These are phyloP conservation scores for Trichoderma sp. DNA, from an alignment of 2,329 filamentous ascomycete species.

Conservation along the genomic window DNA sequence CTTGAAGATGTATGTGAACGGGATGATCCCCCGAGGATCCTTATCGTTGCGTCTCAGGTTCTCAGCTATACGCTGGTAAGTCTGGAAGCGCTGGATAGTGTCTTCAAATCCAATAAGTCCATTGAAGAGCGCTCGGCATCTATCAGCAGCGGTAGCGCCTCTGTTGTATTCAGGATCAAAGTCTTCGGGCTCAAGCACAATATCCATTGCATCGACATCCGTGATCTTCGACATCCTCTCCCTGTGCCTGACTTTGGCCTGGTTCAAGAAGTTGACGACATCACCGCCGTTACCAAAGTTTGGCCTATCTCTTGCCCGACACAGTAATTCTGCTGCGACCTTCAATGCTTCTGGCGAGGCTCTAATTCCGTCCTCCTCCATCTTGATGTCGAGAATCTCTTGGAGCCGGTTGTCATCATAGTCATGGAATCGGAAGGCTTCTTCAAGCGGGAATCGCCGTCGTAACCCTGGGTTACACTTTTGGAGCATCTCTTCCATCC, in stretches of 20 bases:
- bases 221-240: not conserved
- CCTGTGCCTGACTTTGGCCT: not conserved
- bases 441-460: not conserved
- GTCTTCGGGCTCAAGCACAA: not conserved
- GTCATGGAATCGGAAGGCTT: not conserved
- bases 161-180: not conserved
- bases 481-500: not conserved
- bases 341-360: not conserved
- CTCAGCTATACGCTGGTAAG: not conserved
- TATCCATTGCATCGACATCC: not conserved
- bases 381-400: not conserved
- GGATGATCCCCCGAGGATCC: not conserved
- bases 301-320: not conserved
- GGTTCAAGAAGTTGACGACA: not conserved
- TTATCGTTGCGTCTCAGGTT: not conserved
- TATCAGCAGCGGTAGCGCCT: not conserved
- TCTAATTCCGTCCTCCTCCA: not conserved
- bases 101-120: not conserved
- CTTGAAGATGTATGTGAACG: slow-evolving; percentile 1
- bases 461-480: not conserved
- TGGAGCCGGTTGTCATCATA: not conserved
- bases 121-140: not conserved
- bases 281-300: not conserved
- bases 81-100: not conserved
- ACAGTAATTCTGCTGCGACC: not conserved